phyloP scores from a whole-genome alignment of 208 protist species.

The Lotmaria passim region DNA sequence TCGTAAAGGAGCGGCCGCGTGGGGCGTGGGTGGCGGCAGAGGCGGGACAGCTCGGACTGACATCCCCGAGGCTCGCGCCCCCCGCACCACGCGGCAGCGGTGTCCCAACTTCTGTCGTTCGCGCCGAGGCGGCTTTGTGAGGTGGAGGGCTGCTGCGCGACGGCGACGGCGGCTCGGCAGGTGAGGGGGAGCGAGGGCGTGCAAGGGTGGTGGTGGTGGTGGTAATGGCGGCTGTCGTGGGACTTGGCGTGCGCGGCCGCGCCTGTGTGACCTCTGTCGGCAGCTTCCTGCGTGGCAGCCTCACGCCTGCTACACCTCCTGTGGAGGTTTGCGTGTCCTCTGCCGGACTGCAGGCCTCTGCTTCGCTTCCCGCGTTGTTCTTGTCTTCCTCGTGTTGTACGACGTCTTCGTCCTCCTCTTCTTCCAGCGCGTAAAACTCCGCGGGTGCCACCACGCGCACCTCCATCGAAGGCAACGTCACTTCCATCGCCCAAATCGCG shows the following conservation, averaged over 20 bases:
- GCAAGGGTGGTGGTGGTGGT: not conserved
- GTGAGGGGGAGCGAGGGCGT: constrained; percentile 2
- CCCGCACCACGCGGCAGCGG: not conserved
- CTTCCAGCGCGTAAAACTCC: constrained; percentile 23
- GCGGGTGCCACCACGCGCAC: constrained; percentile 32
- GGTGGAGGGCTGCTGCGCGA: not conserved
- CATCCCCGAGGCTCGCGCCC: not conserved
- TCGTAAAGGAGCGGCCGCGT: constrained; percentile 17
- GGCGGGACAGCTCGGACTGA: constrained; percentile 1
- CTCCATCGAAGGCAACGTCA: constrained; percentile 29
- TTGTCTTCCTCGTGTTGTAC: not conserved
- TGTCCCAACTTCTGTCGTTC: not conserved
- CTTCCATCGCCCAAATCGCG: constrained; percentile 71
- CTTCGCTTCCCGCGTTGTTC: not conserved
- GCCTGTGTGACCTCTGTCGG: constrained; percentile 7
- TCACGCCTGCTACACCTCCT: not conserved
- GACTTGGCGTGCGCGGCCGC: not conserved
- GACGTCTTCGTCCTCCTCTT: constrained; percentile 7
- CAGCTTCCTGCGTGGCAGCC: constrained; percentile 23
- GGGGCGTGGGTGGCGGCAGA: not conserved
- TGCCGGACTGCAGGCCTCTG: not conserved
- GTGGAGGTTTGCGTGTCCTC: not conserved
- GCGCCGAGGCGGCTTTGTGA: too few relatives aligned
- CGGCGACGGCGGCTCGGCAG: not conserved
- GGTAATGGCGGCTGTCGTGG: too few relatives aligned